These are phyloP conservation scores for Diospyros kaki DNA, from an alignment of 148 eudicot species.

Conservation along the genomic window DNA sequence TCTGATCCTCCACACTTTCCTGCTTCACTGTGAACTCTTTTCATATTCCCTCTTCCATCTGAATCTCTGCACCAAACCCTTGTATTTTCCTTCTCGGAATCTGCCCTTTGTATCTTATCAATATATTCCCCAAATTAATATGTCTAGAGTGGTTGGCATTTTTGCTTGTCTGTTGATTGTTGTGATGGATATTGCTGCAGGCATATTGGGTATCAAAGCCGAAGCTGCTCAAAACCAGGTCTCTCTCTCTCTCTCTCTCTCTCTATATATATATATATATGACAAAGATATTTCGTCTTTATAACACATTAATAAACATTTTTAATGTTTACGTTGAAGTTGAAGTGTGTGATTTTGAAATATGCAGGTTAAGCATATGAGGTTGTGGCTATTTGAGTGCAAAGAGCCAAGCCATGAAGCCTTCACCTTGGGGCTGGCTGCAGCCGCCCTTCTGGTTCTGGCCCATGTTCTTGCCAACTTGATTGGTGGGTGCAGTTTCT, in stretches of 20 bases:
- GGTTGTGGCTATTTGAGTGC: conserved; percentile 82
- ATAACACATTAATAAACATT: too few species aligned
- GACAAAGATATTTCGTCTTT: too few species aligned
- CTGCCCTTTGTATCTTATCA: too few species aligned
- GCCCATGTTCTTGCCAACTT: conserved; percentile 65
- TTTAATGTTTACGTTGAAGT: too few species aligned
- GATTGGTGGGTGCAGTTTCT: conserved; percentile 59
- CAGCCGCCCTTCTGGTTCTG: conserved; percentile 44
- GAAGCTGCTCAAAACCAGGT: conserved; percentile 87
- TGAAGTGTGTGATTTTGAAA: too few species aligned
- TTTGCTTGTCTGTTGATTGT: conserved; percentile 55
- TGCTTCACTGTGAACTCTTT: background rate
- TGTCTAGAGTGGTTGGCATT: conserved; percentile 44
- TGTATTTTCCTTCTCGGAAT: conserved; percentile 2
- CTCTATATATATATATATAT: background rate
- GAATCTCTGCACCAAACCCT: background rate
- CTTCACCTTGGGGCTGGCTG: conserved; percentile 55
- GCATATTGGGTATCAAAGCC: conserved; percentile 73
- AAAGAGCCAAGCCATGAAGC: conserved; percentile 78
- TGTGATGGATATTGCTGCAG: conserved; percentile 64
- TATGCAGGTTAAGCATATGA: conserved; percentile 61
- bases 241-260: background rate
- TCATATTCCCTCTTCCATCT: background rate
- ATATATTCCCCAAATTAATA: conserved; percentile 4
- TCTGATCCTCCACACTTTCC: background rate